Evolutionary conservation across 768 basidiomycete species (phyloP), one percentile per base, ranked within the genome.

Genomic region (Clavaria fumosa): DNA sequence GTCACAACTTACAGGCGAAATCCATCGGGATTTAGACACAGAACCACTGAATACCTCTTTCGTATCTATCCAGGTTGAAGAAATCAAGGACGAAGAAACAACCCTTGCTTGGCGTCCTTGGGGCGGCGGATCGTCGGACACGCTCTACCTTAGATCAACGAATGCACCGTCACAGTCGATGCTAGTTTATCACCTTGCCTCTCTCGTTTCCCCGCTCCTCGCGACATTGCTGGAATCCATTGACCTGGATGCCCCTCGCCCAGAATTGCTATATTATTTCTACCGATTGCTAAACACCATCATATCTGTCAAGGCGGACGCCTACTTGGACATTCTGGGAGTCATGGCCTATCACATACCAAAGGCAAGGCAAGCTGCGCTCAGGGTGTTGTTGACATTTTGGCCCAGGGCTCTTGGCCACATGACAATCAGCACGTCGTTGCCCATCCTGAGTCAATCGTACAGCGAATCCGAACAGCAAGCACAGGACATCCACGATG

Each of bases 351-450:
- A 78, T 50, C 72, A 76, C 37, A 64, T 72, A 3, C 52, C 67
- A 5, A 62, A 53, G 37, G 65, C 76, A 17, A 61, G 79, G 19
- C 61, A 64, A 31, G 52, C 59, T 17, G 82, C 80, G 7, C 53
- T 77, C 43, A 53, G 60, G 24, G 52, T 78, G 4, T 55, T 90
- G 17, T 52, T 60, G 7, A 67, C 67, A 4, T 65, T 77, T 41
- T 88, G 78, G 76, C 79, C 82, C 1, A 63, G 64, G 34, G 62
- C 74, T 2, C 49, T 77, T 21, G 85, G 85, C 0, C 85, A 88
- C 55, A 57, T 69, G 26, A 52, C 67, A 14, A 54, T 83, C 44
- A 72, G 69, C 44, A 63, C 64, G 42, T 61, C 76, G 2, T 60
- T 76, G 18, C 59, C 67, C 5, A 43, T 56, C 14, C 41, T 62